Conservation (phyloP, 768 basidiomycete genomes). For the Pholiota molesta region DNA sequence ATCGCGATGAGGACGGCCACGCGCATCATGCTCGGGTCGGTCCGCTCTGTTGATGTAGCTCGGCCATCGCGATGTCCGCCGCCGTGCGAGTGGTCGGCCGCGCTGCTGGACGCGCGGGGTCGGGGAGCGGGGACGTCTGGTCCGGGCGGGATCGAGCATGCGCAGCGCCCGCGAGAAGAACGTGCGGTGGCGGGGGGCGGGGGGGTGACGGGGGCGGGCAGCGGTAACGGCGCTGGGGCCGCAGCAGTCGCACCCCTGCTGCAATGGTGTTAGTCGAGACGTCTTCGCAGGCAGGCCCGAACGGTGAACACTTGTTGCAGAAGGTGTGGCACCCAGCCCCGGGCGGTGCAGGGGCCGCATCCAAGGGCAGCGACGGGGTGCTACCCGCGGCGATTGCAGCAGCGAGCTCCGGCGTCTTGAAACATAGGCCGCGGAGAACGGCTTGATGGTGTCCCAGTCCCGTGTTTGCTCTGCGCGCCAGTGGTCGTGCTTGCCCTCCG, state of each 20-base stretch:
- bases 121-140: conserved; percentile 21
- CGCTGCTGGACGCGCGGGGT: conserved; percentile 1
- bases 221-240: neutral
- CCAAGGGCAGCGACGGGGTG: conserved; percentile 1
- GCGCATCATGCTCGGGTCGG: conserved; percentile 22
- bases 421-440: conserved; percentile 34
- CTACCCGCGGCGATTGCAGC: neutral
- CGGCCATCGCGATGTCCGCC: conserved; percentile 13
- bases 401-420: conserved; percentile 7
- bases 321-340: no score
- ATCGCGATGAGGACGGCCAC: conserved; percentile 39
- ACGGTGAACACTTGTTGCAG: no score
- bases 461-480: conserved; percentile 19
- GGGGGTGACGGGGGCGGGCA: neutral
- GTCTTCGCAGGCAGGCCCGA: neutral
- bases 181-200: conserved; percentile 10
- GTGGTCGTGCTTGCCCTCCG: conserved; percentile 11
- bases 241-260: neutral
- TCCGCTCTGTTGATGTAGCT: conserved; percentile 4
- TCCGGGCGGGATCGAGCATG: conserved; percentile 23
- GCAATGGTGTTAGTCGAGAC: neutral
- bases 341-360: neutral
- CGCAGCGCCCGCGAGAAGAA: conserved; percentile 16
- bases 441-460: conserved; percentile 39
- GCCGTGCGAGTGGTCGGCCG: neutral